Evolutionary conservation across 352 stramenopile species (phyloP).

Genomic region (Phytopythium litorale): DNA sequence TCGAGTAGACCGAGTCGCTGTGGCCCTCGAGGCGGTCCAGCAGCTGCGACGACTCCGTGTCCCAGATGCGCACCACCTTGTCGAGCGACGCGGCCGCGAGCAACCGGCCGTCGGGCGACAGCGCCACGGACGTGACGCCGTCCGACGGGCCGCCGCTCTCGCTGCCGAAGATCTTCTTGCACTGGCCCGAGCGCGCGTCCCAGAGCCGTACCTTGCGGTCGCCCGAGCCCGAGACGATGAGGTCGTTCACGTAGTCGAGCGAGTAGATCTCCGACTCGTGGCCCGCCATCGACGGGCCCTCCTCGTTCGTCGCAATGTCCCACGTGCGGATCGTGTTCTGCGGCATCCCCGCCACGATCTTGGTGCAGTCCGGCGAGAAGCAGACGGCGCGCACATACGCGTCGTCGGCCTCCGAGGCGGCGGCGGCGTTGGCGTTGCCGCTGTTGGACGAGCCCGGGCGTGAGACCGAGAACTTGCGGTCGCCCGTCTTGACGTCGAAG

Average conservation of each 20-base stretch:
- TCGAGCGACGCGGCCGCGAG: slow-evolving; percentile 78
- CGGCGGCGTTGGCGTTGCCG: slow-evolving; percentile 26
- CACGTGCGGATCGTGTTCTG: slow-evolving; percentile 87
- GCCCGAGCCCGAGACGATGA: slow-evolving; percentile 84
- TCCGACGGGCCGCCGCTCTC: slow-evolving; percentile 77
- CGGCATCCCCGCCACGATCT: slow-evolving; percentile 84
- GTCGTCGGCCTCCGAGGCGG: slow-evolving; percentile 68
- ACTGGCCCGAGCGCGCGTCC: slow-evolving; percentile 78
- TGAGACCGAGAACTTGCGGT: slow-evolving; percentile 79
- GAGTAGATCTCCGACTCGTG: slow-evolving; percentile 88
- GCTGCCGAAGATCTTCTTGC: slow-evolving; percentile 83
- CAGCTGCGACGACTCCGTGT: slow-evolving; percentile 76
- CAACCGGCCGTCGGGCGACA: slow-evolving; percentile 73
- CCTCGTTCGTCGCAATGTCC: slow-evolving; percentile 85
- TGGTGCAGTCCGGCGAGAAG: slow-evolving; percentile 82
- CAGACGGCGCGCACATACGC: slow-evolving; percentile 82
- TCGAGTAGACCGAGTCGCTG: slow-evolving; percentile 86
- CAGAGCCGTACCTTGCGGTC: slow-evolving; percentile 82
- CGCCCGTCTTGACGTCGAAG: slow-evolving; percentile 82
- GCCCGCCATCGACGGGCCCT: slow-evolving; percentile 74
- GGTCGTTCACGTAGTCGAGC: slow-evolving; percentile 81
- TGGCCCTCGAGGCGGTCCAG: slow-evolving; percentile 81
- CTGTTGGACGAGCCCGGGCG: slow-evolving; percentile 47
- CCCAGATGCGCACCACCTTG: slow-evolving; percentile 86
- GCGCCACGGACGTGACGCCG: slow-evolving; percentile 75